Evolutionary conservation across 495 filamentous ascomycete species (phyloP), one percentile per base, ranked within the genome.

Genomic region (Staphylotrichum tortipilum): DNA sequence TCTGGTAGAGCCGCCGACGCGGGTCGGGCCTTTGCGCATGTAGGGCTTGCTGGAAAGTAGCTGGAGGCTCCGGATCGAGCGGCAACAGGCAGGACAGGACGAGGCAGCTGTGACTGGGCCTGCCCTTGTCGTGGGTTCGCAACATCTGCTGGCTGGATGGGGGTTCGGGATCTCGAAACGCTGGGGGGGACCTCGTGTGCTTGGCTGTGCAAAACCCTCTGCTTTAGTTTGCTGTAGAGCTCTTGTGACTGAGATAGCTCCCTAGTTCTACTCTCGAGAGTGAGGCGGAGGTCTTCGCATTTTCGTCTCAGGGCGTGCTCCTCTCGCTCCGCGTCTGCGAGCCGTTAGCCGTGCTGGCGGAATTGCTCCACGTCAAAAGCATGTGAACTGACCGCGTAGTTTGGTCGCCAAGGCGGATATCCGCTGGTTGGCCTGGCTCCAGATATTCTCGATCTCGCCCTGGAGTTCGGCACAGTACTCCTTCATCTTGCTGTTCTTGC

Each of bases 151-250:
- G 23, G 18, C 17, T 33, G 34, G 14, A 52, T 7, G 10, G 43
- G 50, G 7, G 42, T 47, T 21, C 21, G 47, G 1, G 47, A 42
- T 42, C 39, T 50, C 21, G 23, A 21, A 5, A 83, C 77, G 47
- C 87, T 79, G 28, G 77, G 80, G 4, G 84, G 86, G 15, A 85
- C 85, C 37, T 75, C 76, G 48, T 85, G 79, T 41, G 88, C 81
- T 24, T 85, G 81, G 8, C 79, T 76, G 22, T 77, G 68, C 73
- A 88, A 79, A 4, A 82, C 78, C 44, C 82, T 80, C 21, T 81
- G 76, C 65, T 95, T 95, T 37, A 95, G 71, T 28, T 83, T 77
- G 54, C 88, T 84, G 53, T 95, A 96, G 6, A 94, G 77, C 54
- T 90, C 86, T 54, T 89, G 87, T 17, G 82, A 83, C 48, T 89